phyloP scores from a whole-genome alignment of 208 protist genomes.

The Leishmania turanica region DNA sequence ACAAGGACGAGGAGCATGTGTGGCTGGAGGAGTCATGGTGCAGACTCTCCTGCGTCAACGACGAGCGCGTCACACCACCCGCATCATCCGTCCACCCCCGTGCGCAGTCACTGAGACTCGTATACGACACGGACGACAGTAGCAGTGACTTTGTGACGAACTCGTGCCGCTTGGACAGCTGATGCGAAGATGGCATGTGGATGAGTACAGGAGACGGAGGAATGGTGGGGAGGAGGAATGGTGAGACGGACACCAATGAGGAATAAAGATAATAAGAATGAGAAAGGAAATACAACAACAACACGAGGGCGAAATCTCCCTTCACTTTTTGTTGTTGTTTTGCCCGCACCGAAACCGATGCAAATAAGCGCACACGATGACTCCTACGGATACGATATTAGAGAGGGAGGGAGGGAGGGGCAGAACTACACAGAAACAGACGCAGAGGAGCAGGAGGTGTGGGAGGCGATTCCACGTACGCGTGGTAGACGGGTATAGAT shows the following conservation, averaged over 20 bases:
- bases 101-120: slow-evolving; percentile 8
- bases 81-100: slow-evolving; percentile 12
- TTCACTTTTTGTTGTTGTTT: background rate
- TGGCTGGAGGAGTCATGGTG: slow-evolving; percentile 12
- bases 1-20: slow-evolving; percentile 11
- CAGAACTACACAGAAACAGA: slow-evolving; percentile 2
- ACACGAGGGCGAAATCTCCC: background rate
- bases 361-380: background rate
- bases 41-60: slow-evolving; percentile 12
- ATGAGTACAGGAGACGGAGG: background rate
- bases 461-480: background rate
- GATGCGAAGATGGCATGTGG: background rate
- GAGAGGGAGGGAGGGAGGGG: background rate
- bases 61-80: slow-evolving; percentile 24
- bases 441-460: slow-evolving; percentile 19
- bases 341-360: background rate
- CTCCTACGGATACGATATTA: too few relatives aligned
- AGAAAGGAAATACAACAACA: background rate
- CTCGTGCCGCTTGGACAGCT: background rate
- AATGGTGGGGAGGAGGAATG: background rate
- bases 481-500: slow-evolving; percentile 5
- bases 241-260: background rate
- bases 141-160: background rate
- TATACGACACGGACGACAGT: background rate
- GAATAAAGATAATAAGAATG: background rate